Base-by-base conservation (phyloP, 176 grass and related monocot genomes). In the Carex pumila region DNA sequence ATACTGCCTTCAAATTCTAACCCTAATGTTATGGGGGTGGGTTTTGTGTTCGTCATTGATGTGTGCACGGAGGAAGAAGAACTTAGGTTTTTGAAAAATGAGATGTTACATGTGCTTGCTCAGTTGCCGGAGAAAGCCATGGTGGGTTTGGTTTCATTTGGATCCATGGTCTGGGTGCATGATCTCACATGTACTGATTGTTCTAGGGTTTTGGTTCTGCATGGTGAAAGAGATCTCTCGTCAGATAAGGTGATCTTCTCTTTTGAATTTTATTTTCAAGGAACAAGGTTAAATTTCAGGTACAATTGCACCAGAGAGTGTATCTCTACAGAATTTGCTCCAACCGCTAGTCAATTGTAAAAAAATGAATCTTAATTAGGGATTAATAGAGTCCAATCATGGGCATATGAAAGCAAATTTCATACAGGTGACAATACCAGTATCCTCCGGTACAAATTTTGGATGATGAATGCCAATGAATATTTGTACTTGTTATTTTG, bases 111-210 rank as follows among this genome's bases (percentile, higher is more conserved):
- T 65, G 61, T 92, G 15, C 64, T 96, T 68, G 91, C 94, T n/a
- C 88, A 89, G 55, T 87, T 99, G 75, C 96, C 93, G 0, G 97
- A 99, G 77, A 82, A 82, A 2, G 61, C 89, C 13, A 81, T 89
- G 85, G 91, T 94, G 4, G 89, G 89, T 2, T 82, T 99, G 31
- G 85, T 99, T n/a, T 90, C 96, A 3, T 99, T 95, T 49, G 87
- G 89, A 0, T 90, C 90, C 1, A 95, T 92, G 12, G 96, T 99
- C n/a, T 95, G 86, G 83, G 88, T 99, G 66, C 91, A 95, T 54
- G 93, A 99, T 89, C 90, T 99, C 3, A 86, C 81, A 60, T 95
- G 91, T 25, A 91, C 89, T 3, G 89, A 89, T 37, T 94, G 91
- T 76, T 80, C 97, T 25, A 88, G 87, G 85, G 89, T 91, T 62